phyloP scores from a whole-genome alignment of 441 rosid genomes.

The Cnidoscolus chayamansa region DNA sequence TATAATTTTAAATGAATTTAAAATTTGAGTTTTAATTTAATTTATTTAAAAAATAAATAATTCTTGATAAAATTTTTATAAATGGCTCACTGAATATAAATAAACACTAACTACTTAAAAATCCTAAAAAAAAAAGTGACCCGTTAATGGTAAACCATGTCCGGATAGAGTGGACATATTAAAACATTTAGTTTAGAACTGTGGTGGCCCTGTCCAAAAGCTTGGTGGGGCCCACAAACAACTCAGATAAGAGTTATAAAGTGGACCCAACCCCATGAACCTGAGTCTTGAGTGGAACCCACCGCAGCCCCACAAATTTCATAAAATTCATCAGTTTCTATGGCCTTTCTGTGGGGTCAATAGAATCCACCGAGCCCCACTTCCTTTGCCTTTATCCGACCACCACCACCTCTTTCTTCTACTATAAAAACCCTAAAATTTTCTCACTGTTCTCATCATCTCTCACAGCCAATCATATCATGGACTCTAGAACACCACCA shows the following conservation, averaged over 20 bases:
- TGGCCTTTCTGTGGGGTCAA: constrained; percentile 17
- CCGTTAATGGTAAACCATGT: too few relatives aligned
- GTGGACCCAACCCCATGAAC: neutral
- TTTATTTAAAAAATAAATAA: too few relatives aligned
- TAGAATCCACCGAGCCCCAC: constrained; percentile 22
- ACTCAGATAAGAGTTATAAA: neutral
- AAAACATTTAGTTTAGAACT: too few relatives aligned
- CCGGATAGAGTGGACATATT: too few relatives aligned
- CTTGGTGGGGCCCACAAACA: neutral
- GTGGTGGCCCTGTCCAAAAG: neutral
- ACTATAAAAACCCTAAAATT: constrained; percentile 23
- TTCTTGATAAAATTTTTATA: too few relatives aligned
- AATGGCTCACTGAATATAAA: too few relatives aligned
- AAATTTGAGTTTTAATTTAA: too few relatives aligned
- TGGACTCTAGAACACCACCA: constrained; percentile 36
- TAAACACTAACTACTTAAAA: too few relatives aligned
- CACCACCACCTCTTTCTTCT: neutral
- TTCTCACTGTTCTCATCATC: neutral
- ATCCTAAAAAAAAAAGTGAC: too few relatives aligned
- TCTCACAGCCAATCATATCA: neutral
- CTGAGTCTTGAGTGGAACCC: neutral
- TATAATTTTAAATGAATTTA: too few relatives aligned
- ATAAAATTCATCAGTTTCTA: neutral
- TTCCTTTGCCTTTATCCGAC: neutral
- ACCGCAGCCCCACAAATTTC: neutral